These are phyloP conservation scores for Tolypocladium ophioglossoides DNA, from an alignment of 2,329 filamentous ascomycete species.

Conservation along the genomic window DNA sequence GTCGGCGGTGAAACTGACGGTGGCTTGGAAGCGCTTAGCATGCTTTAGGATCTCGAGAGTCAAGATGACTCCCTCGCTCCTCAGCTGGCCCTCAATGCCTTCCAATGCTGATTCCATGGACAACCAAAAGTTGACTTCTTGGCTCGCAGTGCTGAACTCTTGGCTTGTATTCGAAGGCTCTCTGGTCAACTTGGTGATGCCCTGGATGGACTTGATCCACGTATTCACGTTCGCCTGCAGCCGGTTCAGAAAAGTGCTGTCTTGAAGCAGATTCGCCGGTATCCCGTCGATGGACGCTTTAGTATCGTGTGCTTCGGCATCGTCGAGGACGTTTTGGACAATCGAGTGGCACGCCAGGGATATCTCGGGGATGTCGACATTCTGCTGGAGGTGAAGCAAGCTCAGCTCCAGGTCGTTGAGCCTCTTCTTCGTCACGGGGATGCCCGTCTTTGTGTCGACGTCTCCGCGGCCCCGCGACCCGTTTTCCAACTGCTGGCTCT, in stretches of 20 bases:
- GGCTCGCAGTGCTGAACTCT: constrained; percentile 63
- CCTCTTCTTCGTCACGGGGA: constrained; percentile 95
- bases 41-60: constrained; percentile 93
- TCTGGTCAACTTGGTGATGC: constrained; percentile 86
- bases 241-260: constrained; percentile 87
- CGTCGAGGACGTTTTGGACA: constrained; percentile 75
- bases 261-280: constrained; percentile 63
- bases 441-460: constrained; percentile 83
- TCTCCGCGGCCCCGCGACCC: constrained; percentile 66
- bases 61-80: constrained; percentile 77
- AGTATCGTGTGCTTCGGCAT: constrained; percentile 54
- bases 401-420: constrained; percentile 90
- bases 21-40: constrained; percentile 95
- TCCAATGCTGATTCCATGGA: constrained; percentile 93
- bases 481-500: constrained; percentile 59
- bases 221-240: constrained; percentile 88
- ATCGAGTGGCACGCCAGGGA: constrained; percentile 79
- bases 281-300: constrained; percentile 73
- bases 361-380: constrained; percentile 93
- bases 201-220: constrained; percentile 98
- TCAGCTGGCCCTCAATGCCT: constrained; percentile 79
- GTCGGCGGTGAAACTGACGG: constrained; percentile 91
- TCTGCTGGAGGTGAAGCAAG: constrained; percentile 86
- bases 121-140: constrained; percentile 98
- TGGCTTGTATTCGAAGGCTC: constrained; percentile 57